These are phyloP conservation scores for Arthrobotrys megalospora DNA, from an alignment of 2,329 filamentous ascomycete genomes.

Conservation along the genomic window DNA sequence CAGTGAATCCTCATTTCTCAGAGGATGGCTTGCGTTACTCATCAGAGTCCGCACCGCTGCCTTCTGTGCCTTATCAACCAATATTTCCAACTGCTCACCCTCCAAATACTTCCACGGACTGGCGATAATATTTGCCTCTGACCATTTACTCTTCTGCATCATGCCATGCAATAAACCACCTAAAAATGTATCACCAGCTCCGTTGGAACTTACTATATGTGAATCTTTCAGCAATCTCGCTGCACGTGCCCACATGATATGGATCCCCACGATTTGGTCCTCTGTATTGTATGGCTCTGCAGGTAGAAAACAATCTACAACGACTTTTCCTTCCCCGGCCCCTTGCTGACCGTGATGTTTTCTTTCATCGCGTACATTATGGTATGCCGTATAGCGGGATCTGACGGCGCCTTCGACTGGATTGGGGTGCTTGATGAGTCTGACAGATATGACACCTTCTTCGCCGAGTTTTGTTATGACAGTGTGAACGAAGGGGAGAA, in stretches of 20 bases:
- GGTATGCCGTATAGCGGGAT: not conserved
- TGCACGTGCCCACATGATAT: constrained; percentile 29
- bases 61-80: constrained; percentile 19
- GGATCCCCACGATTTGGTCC: constrained; percentile 15
- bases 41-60: constrained; percentile 5
- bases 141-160: not conserved
- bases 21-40: constrained; percentile 26
- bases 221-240: not conserved
- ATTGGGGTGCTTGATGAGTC: constrained; percentile 24
- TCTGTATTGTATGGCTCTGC: not conserved
- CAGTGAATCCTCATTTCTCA: not conserved
- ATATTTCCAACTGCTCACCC: constrained; percentile 1
- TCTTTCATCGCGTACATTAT: not conserved
- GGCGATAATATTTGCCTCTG: not conserved
- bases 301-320: constrained; percentile 15
- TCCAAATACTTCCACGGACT: constrained; percentile 34
- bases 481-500: constrained; percentile 35
- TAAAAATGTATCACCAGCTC: constrained; percentile 52
- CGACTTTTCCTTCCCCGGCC: not conserved
- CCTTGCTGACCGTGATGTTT: not conserved
- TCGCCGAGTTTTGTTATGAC: constrained; percentile 43
- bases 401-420: not conserved
- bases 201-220: constrained; percentile 34
- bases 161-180: constrained; percentile 39
- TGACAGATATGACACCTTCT: constrained; percentile 37